phyloP scores from a whole-genome alignment of 2,329 filamentous ascomycete species.

The Colletotrichum incanum region DNA sequence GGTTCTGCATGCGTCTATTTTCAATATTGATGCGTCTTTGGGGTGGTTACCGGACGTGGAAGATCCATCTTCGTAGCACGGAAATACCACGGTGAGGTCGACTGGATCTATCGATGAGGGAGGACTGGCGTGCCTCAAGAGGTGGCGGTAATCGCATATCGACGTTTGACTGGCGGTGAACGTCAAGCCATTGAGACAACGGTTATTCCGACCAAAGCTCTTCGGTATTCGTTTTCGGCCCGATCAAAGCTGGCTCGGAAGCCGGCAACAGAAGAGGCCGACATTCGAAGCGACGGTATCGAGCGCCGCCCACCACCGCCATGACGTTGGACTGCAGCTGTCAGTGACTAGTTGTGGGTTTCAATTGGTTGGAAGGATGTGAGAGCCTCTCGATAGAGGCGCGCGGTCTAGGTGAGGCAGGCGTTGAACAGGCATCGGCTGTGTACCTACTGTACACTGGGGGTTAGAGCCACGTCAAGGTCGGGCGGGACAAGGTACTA shows the following conservation, averaged over 20 bases:
- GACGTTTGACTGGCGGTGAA: background rate
- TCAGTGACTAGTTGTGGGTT: too few species aligned
- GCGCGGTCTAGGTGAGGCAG: background rate
- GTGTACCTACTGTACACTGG: slow-evolving; percentile 13
- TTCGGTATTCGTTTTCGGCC: background rate
- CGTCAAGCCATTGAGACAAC: background rate
- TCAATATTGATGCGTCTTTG: background rate
- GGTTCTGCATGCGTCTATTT: slow-evolving; percentile 8
- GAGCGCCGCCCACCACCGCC: too few species aligned
- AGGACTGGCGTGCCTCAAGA: background rate
- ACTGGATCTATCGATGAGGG: background rate
- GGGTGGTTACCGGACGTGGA: too few species aligned
- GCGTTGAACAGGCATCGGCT: background rate
- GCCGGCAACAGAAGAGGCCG: background rate
- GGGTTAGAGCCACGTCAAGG: slow-evolving; percentile 3
- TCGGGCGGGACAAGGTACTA: slow-evolving; percentile 16
- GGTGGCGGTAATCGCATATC: background rate
- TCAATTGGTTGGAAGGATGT: background rate
- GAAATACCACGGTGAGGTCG: background rate
- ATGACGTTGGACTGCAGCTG: background rate
- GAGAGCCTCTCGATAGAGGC: background rate
- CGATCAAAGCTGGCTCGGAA: background rate
- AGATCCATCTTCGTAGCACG: background rate
- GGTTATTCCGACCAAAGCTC: background rate
- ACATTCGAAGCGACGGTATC: background rate